Base-by-base conservation (phyloP, 2,329 filamentous ascomycete species). In the Curvularia spicifera region DNA sequence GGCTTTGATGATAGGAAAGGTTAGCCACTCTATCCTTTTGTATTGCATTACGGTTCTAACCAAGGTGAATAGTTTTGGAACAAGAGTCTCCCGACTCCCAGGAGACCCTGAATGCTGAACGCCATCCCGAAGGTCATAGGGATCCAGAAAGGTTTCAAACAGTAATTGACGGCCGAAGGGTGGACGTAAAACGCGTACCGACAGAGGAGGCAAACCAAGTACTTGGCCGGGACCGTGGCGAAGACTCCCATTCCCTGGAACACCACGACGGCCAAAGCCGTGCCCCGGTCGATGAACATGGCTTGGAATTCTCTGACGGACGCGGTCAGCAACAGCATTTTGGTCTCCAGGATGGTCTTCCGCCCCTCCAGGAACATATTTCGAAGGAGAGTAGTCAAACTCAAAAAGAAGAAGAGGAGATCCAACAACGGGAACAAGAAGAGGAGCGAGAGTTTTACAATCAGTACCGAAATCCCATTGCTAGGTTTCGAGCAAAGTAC, bases 401-500 rank as follows among this genome's bases (percentile, higher is more conserved):
- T 0, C 55, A 76, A 68, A 66, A 78, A 65, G 68, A 80, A 60
- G 65, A 72, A 69, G 69, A 77, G 15, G 71, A 80, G 31, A 67
- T 69, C 0, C 68, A 75, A 0, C 68, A 76, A 8, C 76, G 76
- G 9, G 78, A 82, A 5, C 77, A 82, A n/a, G 67, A 82, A 42
- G 77, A 79, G 24, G 77, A 80, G 1, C 69, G 82, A 40, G 72
- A 80, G 0, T 78, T 79, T 35, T 79, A 81, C 60, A 78, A 83
- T 18, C 81, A 82, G 62, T 75, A 84, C 28, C 79, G 83, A 51
- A 84, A 84, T 64, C 81, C 24, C 66, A 78, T 64, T 80, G 83
- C 83, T 78, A 81, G 31, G 75, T 81, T 85, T 24, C 79, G 84
- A 22, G 81, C 81, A 0, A 77, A 80, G 35, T 80, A 84, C 63